Conservation (phyloP, 2,329 filamentous ascomycete genomes). For the Phialophora expanda region DNA sequence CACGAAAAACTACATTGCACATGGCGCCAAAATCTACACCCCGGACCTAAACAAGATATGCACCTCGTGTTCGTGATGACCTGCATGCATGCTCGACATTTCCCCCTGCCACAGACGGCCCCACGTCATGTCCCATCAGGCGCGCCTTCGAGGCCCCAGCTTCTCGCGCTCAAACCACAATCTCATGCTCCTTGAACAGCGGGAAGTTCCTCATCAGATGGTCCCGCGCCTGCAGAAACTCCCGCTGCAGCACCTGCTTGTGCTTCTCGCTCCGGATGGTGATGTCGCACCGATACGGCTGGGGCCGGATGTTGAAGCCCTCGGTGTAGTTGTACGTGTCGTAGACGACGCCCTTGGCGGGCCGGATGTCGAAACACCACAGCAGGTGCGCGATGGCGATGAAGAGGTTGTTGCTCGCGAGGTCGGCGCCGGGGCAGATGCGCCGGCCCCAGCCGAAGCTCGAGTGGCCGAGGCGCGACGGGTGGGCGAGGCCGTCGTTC, state of each 20-base stretch:
- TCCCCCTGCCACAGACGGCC: not conserved
- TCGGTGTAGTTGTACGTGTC: conserved; percentile 35
- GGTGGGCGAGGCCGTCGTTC: conserved; percentile 30
- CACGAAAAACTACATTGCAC: not conserved
- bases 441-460: conserved; percentile 40
- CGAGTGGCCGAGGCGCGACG: conserved; percentile 35
- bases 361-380: conserved; percentile 57
- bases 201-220: conserved; percentile 29
- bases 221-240: conserved; percentile 25
- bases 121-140: no score
- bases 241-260: conserved; percentile 20
- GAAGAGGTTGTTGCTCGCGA: conserved; percentile 47
- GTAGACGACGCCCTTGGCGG: conserved; percentile 30
- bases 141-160: not conserved
- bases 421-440: conserved; percentile 39
- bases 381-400: conserved; percentile 65
- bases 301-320: conserved; percentile 34
- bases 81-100: not conserved
- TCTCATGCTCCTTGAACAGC: conserved; percentile 36
- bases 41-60: not conserved
- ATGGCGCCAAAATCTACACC: not conserved
- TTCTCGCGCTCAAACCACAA: conserved; percentile 23
- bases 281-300: conserved; percentile 33
- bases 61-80: not conserved
- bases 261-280: conserved; percentile 23